A percentile compares a stretch with the other conserved stretches of the same genome.
These are phyloP conservation scores for Verticillium klebahnii DNA, from an alignment of 2,329 filamentous ascomycete species.

Conservation along the genomic window DNA sequence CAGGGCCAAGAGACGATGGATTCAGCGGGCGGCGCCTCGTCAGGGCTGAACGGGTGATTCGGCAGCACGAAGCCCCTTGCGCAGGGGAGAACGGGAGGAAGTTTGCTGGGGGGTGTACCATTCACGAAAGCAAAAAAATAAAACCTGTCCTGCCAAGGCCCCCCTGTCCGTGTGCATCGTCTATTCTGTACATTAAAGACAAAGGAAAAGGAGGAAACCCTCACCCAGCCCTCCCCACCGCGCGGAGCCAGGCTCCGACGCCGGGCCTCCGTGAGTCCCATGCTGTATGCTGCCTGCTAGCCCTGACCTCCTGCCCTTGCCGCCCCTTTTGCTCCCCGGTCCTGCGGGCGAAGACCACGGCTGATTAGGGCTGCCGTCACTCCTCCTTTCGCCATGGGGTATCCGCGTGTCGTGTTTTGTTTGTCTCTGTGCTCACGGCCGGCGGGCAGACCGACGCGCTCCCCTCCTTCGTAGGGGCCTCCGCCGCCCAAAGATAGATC, in stretches of 20 bases:
- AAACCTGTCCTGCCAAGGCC: background rate
- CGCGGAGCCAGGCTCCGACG: background rate
- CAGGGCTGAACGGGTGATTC: too few species aligned
- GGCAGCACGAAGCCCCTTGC: too few species aligned
- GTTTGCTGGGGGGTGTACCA: background rate
- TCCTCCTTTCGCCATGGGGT: background rate
- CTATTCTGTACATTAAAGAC: slow-evolving; percentile 4
- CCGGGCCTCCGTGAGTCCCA: background rate
- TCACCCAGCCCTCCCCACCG: background rate
- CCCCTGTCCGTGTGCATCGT: background rate
- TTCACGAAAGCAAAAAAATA: background rate
- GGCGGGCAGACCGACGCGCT: background rate
- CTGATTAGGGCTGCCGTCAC: background rate
- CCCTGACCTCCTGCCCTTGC: background rate
- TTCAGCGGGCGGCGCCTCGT: too few species aligned
- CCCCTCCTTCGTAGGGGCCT: background rate
- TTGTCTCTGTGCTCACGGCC: background rate
- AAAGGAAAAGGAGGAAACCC: background rate
- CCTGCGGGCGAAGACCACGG: background rate
- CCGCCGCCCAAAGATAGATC: background rate
- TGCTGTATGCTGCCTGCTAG: background rate
- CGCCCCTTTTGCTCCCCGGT: background rate
- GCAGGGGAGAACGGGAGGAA: too few species aligned
- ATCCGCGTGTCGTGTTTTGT: background rate
- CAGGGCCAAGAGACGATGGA: too few species aligned